phyloP scores from a whole-genome alignment of 208 protist species.

The Acanthamoeba quina region DNA sequence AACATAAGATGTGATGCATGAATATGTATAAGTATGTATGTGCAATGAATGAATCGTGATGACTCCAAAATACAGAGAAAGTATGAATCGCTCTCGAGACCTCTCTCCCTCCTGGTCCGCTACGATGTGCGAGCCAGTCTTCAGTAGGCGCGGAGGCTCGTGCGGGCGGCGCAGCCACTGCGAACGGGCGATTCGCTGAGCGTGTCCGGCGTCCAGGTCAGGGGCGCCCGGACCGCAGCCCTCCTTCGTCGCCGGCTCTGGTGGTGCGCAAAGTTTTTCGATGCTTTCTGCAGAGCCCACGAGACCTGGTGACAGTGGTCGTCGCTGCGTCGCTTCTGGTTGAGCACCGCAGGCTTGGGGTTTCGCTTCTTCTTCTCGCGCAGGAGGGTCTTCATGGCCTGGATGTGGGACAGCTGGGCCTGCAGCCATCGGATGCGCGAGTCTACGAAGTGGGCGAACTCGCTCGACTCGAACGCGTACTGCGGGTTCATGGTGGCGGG shows the following conservation, averaged over 20 bases:
- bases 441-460: constrained; percentile 40
- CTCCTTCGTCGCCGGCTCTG: background rate
- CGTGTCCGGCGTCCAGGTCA: background rate
- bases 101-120: background rate
- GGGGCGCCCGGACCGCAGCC: background rate
- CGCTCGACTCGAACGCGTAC: background rate
- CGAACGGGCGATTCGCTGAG: background rate
- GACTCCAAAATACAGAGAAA: background rate
- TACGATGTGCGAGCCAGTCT: background rate
- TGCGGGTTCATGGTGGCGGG: background rate
- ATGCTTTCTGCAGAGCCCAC: background rate
- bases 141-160: background rate
- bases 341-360: background rate
- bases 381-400: constrained; percentile 47
- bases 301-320: constrained; percentile 56
- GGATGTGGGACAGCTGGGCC: constrained; percentile 2
- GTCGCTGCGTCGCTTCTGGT: constrained; percentile 14
- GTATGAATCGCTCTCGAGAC: background rate
- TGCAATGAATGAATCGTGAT: too few relatives aligned
- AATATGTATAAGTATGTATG: background rate
- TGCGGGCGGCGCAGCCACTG: background rate
- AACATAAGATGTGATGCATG: background rate
- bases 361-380: constrained; percentile 10
- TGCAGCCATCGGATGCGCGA: constrained; percentile 34
- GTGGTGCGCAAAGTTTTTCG: background rate